Conservation (phyloP, 148 eudicot species). For the Spergularia marina region DNA sequence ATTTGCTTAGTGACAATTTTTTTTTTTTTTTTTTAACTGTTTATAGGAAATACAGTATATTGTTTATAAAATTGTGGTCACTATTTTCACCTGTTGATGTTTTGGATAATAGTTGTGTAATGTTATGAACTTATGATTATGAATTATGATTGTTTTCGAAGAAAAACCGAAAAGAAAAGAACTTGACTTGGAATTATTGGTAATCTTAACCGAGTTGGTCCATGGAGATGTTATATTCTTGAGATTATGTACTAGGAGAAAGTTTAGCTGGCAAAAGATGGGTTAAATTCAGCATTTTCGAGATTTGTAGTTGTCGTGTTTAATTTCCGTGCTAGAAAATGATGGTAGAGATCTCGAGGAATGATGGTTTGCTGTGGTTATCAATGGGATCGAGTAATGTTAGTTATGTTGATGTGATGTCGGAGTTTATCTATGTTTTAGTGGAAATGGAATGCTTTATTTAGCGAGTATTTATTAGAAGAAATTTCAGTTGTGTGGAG, state of each 20-base stretch:
- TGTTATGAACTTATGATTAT: no score
- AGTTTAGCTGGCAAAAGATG: background rate
- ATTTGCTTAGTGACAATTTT: no score
- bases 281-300: background rate
- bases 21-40: no score
- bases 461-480: background rate
- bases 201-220: background rate
- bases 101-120: no score
- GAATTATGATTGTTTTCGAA: no score
- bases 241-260: background rate
- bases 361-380: background rate
- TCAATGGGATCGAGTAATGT: background rate
- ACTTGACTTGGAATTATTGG: background rate
- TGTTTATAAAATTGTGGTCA: no score
- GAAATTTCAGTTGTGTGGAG: background rate
- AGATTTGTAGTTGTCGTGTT: background rate
- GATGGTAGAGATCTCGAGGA: no score
- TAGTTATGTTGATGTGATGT: background rate
- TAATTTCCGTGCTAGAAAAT: background rate
- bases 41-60: no score
- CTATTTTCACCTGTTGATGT: no score
- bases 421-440: background rate
- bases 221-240: background rate
- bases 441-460: background rate
- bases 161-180: no score